phyloP scores from a whole-genome alignment of 2,329 filamentous ascomycete genomes.

The Neonectria faginata region DNA sequence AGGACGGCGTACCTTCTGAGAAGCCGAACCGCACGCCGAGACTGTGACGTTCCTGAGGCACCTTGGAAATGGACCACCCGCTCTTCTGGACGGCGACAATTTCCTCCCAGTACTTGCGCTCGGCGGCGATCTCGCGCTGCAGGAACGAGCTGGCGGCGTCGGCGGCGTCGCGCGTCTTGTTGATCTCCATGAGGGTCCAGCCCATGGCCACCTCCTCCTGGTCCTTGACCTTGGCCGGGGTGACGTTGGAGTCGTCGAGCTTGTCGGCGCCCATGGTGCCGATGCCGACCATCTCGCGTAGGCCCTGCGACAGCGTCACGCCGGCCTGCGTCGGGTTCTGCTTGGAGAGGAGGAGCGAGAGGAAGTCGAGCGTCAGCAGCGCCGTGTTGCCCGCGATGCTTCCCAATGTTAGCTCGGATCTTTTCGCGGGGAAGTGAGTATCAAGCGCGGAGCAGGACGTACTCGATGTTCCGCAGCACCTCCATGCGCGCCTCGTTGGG shows the following conservation, averaged over 20 bases:
- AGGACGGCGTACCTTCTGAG: slow-evolving; percentile 71
- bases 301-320: slow-evolving; percentile 74
- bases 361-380: slow-evolving; percentile 80
- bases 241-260: slow-evolving; percentile 70
- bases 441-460: slow-evolving; percentile 39
- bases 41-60: slow-evolving; percentile 78
- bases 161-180: slow-evolving; percentile 79
- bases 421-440: too few relatives aligned
- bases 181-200: slow-evolving; percentile 83
- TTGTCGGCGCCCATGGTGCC: slow-evolving; percentile 79
- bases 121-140: slow-evolving; percentile 80
- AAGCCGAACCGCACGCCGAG: slow-evolving; percentile 92
- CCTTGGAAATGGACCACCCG: slow-evolving; percentile 86
- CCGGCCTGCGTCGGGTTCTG: slow-evolving; percentile 78
- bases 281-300: slow-evolving; percentile 78
- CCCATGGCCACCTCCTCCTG: slow-evolving; percentile 71
- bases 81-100: slow-evolving; percentile 83
- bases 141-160: slow-evolving; percentile 78
- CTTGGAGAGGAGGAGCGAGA: slow-evolving; percentile 87
- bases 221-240: slow-evolving; percentile 66
- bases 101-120: slow-evolving; percentile 91
- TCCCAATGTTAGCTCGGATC: slow-evolving; percentile 15
- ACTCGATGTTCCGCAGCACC: slow-evolving; percentile 70
- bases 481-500: slow-evolving; percentile 66
- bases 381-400: slow-evolving; percentile 65